phyloP scores from a whole-genome alignment of 2,329 filamentous ascomycete genomes.

The Pseudogymnoascus verrucosus region DNA sequence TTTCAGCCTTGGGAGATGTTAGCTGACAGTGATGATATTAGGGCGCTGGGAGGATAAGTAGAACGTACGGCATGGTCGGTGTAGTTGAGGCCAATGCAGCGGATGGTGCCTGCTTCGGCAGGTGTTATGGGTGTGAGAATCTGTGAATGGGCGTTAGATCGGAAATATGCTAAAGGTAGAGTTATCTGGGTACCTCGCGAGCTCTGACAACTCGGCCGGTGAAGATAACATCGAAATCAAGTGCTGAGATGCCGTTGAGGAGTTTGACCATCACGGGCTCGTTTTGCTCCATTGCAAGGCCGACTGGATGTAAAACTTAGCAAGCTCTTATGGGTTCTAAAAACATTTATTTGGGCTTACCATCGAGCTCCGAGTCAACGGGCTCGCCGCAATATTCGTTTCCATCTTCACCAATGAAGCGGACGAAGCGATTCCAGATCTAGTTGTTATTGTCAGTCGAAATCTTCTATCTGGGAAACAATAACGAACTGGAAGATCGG shows the following conservation, averaged over 20 bases:
- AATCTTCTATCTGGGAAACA: not conserved
- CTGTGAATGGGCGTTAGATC: conserved; percentile 8
- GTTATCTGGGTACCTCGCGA: conserved; percentile 25
- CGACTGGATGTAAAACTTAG: not conserved
- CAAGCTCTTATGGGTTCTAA: not conserved
- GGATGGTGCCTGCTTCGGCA: conserved; percentile 46
- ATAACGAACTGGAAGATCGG: not conserved
- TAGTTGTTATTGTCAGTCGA: conserved; percentile 14
- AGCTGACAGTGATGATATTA: not conserved
- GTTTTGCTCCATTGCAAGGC: conserved; percentile 17
- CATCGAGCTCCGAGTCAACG: conserved; percentile 15
- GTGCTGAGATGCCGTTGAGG: conserved; percentile 17
- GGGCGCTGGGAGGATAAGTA: not conserved
- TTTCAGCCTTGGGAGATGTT: conserved; percentile 40
- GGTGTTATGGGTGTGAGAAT: conserved; percentile 44
- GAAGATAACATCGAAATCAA: conserved; percentile 23
- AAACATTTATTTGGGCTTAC: not conserved
- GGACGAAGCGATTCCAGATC: conserved; percentile 16
- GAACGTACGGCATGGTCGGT: conserved; percentile 23
- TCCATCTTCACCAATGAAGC: conserved; percentile 22
- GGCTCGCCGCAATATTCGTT: conserved; percentile 24
- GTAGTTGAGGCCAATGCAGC: conserved; percentile 51
- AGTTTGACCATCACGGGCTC: conserved; percentile 17
- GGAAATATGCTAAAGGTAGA: conserved; percentile 30
- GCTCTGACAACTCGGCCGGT: conserved; percentile 16